Percentiles rank a stretch among this genome's conserved stretches.
phyloP scores from a whole-genome alignment of 1,284 basidiomycete species.

The Pascua guehoae region DNA sequence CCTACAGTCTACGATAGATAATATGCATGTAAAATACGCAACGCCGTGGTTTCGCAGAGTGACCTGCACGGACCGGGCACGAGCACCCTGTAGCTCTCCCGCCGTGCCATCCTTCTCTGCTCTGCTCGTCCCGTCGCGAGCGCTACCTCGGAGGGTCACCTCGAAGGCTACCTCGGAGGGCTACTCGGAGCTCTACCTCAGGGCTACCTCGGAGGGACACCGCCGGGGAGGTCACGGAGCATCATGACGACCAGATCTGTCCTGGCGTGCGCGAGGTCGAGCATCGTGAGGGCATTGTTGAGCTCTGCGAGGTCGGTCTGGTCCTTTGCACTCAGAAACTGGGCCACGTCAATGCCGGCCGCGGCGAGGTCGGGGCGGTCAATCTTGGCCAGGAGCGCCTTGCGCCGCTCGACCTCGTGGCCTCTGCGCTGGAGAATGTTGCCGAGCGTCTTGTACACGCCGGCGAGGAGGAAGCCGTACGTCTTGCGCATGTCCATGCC shows the following conservation, averaged over 20 bases:
- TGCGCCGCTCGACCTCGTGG: conserved; percentile 63
- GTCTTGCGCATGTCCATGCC: conserved; percentile 79
- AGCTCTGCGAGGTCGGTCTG: conserved; percentile 44
- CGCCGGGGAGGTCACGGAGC: conserved; percentile 65
- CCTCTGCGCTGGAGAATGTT: conserved; percentile 71
- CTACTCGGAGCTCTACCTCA: no score
- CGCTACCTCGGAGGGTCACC: conserved; percentile 5
- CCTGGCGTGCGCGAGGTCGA: conserved; percentile 70
- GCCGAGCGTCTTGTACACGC: conserved; percentile 79
- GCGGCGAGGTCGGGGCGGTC: conserved; percentile 69
- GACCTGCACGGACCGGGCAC: no score
- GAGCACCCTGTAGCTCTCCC: no score
- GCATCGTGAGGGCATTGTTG: conserved; percentile 60
- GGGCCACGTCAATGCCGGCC: conserved; percentile 58
- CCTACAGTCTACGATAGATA: no score
- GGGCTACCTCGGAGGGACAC: conserved; percentile 9
- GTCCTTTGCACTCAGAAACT: conserved; percentile 41
- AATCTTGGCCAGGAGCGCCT: conserved; percentile 69
- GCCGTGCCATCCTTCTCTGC: no score
- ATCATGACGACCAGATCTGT: conserved; percentile 82
- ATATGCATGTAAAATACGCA: no score
- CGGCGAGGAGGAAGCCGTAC: conserved; percentile 67
- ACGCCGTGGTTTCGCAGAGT: no score
- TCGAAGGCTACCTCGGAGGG: no score
- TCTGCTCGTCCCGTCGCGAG: no score